phyloP scores from a whole-genome alignment of 108 stramenopile species.

The Skeletonema tropicum region DNA sequence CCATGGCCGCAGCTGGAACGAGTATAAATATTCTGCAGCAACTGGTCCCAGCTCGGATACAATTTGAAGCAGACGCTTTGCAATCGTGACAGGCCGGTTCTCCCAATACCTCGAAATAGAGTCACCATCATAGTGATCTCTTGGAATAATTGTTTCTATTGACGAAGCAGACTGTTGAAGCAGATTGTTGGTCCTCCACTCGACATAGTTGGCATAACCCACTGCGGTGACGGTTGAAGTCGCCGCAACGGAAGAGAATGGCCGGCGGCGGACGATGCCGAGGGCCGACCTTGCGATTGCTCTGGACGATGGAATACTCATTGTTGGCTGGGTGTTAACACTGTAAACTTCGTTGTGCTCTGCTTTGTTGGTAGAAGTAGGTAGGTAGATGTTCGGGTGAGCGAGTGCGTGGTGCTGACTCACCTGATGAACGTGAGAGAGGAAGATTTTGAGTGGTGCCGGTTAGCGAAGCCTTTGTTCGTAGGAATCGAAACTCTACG shows the following conservation, averaged over 20 bases:
- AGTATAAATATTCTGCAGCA: constrained; percentile 32
- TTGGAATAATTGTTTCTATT: constrained; percentile 19
- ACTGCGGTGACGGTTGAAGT: constrained; percentile 6
- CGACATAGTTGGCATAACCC: constrained; percentile 17
- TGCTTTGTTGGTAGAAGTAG: too few relatives aligned
- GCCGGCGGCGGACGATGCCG: constrained; percentile 10
- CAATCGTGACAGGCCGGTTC: constrained; percentile 67
- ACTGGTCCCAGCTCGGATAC: constrained; percentile 59
- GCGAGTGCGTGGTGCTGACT: too few relatives aligned
- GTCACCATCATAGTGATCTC: constrained; percentile 59
- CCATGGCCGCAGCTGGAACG: constrained; percentile 39
- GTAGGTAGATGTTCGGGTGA: too few relatives aligned
- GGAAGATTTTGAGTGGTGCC: too few relatives aligned
- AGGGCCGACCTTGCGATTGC: background rate
- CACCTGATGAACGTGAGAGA: too few relatives aligned
- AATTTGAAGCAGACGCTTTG: constrained; percentile 55
- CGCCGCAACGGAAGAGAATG: constrained; percentile 6
- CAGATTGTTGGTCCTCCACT: constrained; percentile 5
- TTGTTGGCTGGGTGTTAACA: background rate
- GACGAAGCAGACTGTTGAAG: constrained; percentile 9
- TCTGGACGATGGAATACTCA: background rate
- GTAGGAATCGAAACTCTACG: too few relatives aligned
- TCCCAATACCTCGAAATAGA: constrained; percentile 69
- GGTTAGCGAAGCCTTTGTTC: too few relatives aligned
- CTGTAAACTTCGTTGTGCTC: too few relatives aligned